phyloP scores from a whole-genome alignment of 202 grass and related monocot genomes.

The Zoysia matrella region DNA sequence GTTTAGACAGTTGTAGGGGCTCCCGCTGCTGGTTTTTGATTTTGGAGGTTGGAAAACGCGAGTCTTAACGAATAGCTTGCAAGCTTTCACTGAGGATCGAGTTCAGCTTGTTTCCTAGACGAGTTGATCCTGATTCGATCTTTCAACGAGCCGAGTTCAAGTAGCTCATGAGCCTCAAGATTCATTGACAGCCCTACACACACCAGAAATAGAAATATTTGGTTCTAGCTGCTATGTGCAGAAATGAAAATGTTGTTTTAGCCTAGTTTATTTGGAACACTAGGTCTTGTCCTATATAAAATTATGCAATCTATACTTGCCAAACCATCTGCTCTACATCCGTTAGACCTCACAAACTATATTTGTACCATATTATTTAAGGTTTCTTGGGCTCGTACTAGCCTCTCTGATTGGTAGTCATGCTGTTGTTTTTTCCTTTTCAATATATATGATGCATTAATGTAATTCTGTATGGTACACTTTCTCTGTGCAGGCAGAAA shows the following conservation, averaged over 20 bases:
- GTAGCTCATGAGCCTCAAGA: no score
- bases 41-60: no score
- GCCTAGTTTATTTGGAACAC: no score
- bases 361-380: not conserved
- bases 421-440: not conserved
- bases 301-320: not conserved
- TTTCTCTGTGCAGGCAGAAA: constrained; percentile 74
- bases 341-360: not conserved
- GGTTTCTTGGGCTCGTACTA: not conserved
- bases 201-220: not conserved
- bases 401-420: constrained; percentile 7
- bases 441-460: constrained; percentile 3
- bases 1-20: no score
- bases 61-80: no score
- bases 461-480: constrained; percentile 21
- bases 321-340: not conserved
- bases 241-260: not conserved
- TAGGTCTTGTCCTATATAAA: not conserved
- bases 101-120: no score
- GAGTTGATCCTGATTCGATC: no score
- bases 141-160: no score
- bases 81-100: no score
- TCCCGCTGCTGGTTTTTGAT: no score
- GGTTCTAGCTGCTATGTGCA: not conserved
- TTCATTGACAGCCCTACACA: not conserved